These are phyloP conservation scores for Macadamia integrifolia DNA, from an alignment of 164 flowering plant species.

Conservation along the genomic window DNA sequence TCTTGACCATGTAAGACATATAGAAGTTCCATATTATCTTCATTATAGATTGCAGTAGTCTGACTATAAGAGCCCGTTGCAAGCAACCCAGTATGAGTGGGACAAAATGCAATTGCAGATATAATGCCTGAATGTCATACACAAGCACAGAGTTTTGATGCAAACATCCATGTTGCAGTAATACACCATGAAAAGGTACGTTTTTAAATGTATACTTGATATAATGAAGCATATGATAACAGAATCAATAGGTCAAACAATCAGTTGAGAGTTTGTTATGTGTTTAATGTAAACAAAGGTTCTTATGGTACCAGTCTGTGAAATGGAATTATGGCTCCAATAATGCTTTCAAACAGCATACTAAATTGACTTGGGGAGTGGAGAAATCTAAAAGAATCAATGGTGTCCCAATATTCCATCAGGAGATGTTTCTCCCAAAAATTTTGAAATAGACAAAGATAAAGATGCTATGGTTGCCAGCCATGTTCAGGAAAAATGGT, in stretches of 20 bases:
- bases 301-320: too few species aligned
- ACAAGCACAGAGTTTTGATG: background rate
- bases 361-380: too few species aligned
- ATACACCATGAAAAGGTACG: background rate
- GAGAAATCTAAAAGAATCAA: too few species aligned
- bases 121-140: slow-evolving; percentile 54
- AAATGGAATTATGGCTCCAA: too few species aligned
- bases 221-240: background rate
- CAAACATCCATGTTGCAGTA: background rate
- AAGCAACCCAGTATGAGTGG: slow-evolving; percentile 67
- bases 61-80: slow-evolving; percentile 89
- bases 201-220: background rate
- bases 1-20: slow-evolving; percentile 92
- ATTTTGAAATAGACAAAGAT: too few species aligned
- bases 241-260: background rate
- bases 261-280: background rate
- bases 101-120: slow-evolving; percentile 80
- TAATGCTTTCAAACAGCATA: too few species aligned
- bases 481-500: too few species aligned
- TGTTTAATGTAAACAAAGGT: background rate
- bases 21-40: slow-evolving; percentile 87
- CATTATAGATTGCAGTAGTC: slow-evolving; percentile 76
- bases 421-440: too few species aligned
- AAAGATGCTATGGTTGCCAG: too few species aligned
- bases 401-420: too few species aligned